Conservation (phyloP, 192 early-diverging fungal species). For the Backusella tuberculispora region DNA sequence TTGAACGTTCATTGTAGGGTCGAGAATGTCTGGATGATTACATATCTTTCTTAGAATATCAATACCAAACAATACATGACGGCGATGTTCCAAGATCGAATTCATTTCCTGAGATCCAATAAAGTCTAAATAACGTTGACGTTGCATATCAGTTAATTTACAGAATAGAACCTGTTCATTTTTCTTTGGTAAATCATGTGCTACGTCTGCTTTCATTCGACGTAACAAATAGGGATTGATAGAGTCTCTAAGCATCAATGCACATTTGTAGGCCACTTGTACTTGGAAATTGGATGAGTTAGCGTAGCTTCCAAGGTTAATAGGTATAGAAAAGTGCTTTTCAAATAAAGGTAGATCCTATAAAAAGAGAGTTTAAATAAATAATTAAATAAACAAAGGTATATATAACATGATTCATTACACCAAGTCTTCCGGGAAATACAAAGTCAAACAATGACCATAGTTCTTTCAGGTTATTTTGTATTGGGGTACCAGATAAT, state of each 20-base stretch:
- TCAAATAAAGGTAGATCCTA: slow-evolving; percentile 83
- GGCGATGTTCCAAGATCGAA: slow-evolving; percentile 76
- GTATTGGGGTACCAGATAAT: slow-evolving; percentile 81
- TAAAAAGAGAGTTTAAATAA: slow-evolving; percentile 21
- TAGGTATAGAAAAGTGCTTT: slow-evolving; percentile 91
- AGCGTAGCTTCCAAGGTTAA: slow-evolving; percentile 89
- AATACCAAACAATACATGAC: slow-evolving; percentile 87
- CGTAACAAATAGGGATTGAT: slow-evolving; percentile 94
- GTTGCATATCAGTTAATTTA: slow-evolving; percentile 77
- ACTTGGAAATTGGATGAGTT: slow-evolving; percentile 91
- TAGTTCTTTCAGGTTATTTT: slow-evolving; percentile 80
- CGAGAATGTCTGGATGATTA: slow-evolving; percentile 89
- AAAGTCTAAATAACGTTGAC: slow-evolving; percentile 72
- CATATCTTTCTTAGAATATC: slow-evolving; percentile 95
- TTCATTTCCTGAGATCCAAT: slow-evolving; percentile 74
- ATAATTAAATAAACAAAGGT: slow-evolving; percentile 34
- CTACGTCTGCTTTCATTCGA: slow-evolving; percentile 92
- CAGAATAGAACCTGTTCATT: slow-evolving; percentile 94
- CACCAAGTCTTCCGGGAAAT: slow-evolving; percentile 74
- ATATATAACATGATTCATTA: slow-evolving; percentile 23
- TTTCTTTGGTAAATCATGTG: slow-evolving; percentile 87
- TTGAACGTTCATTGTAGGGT: slow-evolving; percentile 26
- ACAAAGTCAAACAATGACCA: slow-evolving; percentile 86
- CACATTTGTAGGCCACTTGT: slow-evolving; percentile 93
- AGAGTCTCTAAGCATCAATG: slow-evolving; percentile 85